phyloP scores from a whole-genome alignment of 169 alveolate genomes.

The Cryptosporidium sp. region DNA sequence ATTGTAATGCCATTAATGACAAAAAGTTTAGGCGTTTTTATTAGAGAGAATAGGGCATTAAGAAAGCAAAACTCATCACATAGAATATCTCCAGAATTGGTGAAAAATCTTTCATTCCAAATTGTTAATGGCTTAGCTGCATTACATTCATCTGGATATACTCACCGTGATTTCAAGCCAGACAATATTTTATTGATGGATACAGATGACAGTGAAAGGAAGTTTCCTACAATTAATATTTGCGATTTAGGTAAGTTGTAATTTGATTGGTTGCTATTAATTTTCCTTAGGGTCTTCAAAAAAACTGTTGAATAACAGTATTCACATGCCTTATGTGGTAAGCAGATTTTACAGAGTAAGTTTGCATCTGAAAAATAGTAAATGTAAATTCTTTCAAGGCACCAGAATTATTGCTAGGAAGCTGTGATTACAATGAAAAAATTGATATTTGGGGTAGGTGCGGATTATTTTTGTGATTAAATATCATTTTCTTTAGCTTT shows the following conservation, averaged over 20 bases:
- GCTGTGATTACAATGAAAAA: conserved; percentile 62
- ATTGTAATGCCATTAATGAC: conserved; percentile 74
- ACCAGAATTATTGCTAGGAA: conserved; percentile 68
- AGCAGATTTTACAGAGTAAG: conserved; percentile 74
- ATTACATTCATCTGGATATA: conserved; percentile 62
- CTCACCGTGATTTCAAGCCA: conserved; percentile 71
- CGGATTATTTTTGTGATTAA: background rate
- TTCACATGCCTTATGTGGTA: conserved; percentile 72
- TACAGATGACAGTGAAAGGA: background rate
- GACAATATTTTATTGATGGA: conserved; percentile 52
- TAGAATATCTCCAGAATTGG: conserved; percentile 37
- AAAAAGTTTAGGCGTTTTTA: conserved; percentile 49
- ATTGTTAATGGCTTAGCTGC: conserved; percentile 37
- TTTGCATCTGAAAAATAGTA: background rate
- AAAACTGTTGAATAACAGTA: background rate
- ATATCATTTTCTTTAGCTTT: conserved; percentile 11
- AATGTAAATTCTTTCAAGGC: conserved; percentile 33
- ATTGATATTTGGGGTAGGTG: conserved; percentile 76
- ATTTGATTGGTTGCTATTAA: background rate
- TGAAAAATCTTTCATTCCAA: conserved; percentile 58
- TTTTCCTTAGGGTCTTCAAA: conserved; percentile 59
- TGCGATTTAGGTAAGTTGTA: conserved; percentile 59
- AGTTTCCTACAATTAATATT: conserved; percentile 18
- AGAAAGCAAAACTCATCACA: conserved; percentile 33
- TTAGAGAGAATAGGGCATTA: conserved; percentile 44